These are phyloP conservation scores for Tuber magnatum DNA, from an alignment of 495 filamentous ascomycete species.

Conservation along the genomic window DNA sequence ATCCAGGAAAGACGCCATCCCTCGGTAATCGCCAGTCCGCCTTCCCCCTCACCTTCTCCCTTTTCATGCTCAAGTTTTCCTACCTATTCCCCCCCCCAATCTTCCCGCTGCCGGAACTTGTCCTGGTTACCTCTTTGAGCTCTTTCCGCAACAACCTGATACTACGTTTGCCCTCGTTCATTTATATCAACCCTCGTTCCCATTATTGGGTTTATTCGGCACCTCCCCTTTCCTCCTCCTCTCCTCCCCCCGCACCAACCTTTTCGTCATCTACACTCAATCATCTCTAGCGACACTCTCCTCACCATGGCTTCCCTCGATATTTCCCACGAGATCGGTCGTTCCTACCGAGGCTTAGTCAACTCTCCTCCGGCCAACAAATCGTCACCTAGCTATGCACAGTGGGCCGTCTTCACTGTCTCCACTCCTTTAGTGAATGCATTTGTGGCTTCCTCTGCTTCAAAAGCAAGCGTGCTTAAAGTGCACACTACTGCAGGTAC, in stretches of 20 bases:
- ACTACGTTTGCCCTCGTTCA: slow-evolving; percentile 4
- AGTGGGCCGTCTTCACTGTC: slow-evolving; percentile 90
- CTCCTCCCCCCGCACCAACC: slow-evolving; percentile 1
- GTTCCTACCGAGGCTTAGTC: slow-evolving; percentile 84
- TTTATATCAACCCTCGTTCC: neutral
- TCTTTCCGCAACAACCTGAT: neutral
- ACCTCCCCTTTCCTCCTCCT: slow-evolving; percentile 6
- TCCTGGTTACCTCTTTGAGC: neutral
- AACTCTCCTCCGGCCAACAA: slow-evolving; percentile 62
- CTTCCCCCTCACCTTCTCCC: neutral
- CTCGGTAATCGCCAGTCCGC: neutral
- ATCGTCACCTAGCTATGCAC: slow-evolving; percentile 54
- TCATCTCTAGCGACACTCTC: neutral
- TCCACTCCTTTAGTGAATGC: slow-evolving; percentile 82
- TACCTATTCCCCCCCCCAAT: neutral
- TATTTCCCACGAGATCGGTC: slow-evolving; percentile 74
- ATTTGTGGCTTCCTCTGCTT: slow-evolving; percentile 71
- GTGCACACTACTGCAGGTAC: slow-evolving; percentile 84
- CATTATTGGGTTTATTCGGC: neutral
- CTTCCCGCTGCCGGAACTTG: neutral
- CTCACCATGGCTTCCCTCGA: slow-evolving; percentile 81
- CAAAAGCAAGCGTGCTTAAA: slow-evolving; percentile 90
- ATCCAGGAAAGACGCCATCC: neutral
- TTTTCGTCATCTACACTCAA: slow-evolving; percentile 7
- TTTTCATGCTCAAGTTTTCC: neutral